Evolutionary conservation across 176 grass and related monocot species (phyloP).

Genomic region (Cenchrus purpureus): DNA sequence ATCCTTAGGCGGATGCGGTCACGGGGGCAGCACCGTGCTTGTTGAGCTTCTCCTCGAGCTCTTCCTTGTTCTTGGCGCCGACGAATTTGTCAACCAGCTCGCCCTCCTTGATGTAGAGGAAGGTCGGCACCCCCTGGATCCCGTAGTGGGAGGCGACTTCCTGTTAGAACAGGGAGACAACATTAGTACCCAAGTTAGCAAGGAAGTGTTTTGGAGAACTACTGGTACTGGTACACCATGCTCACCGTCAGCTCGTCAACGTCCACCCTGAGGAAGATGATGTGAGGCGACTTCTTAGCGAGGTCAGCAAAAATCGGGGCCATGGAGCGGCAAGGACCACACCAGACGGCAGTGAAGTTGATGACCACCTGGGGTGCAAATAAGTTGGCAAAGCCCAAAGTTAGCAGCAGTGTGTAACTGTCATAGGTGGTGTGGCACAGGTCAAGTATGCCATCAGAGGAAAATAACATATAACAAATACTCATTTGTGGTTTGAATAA

Average conservation of each 20-base stretch:
- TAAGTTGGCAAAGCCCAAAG: background rate
- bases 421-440: background rate
- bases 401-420: background rate
- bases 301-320: conserved; percentile 57
- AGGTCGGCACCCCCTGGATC: conserved; percentile 72
- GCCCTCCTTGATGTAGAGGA: conserved; percentile 53
- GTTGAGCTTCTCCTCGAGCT: conserved; percentile 35
- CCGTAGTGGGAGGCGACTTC: conserved; percentile 32
- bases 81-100: conserved; percentile 37
- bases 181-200: background rate
- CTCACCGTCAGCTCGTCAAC: conserved; percentile 76
- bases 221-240: background rate
- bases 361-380: conserved; percentile 57
- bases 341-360: conserved; percentile 86
- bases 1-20: conserved; percentile 10
- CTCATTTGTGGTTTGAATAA: too few relatives aligned
- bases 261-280: conserved; percentile 72
- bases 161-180: conserved; percentile 27
- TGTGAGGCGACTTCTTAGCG: conserved; percentile 52
- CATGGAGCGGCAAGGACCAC: conserved; percentile 66
- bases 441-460: background rate
- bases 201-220: background rate
- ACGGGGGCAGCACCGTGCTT: background rate
- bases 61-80: conserved; percentile 55
- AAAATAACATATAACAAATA: too few relatives aligned